These are phyloP conservation scores for Pseudogymnoascus sp. DNA, from an alignment of 2,329 filamentous ascomycete species.

Conservation along the genomic window DNA sequence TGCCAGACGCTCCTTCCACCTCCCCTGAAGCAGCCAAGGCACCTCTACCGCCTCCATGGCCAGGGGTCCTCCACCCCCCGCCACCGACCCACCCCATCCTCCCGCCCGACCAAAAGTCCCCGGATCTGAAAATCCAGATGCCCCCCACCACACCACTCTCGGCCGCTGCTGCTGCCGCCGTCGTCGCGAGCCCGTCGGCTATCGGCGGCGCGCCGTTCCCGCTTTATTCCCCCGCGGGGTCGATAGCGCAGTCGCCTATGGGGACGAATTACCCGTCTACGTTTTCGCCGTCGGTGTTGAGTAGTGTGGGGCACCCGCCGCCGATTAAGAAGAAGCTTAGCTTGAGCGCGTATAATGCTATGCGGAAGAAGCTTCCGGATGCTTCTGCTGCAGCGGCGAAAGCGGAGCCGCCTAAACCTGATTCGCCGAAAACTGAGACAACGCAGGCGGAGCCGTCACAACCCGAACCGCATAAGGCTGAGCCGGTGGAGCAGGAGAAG, in stretches of 20 bases:
- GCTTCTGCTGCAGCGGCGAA: not conserved
- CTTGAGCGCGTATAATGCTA: constrained; percentile 57
- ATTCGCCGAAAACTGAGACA: not conserved
- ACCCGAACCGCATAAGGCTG: not conserved
- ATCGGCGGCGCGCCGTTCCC: constrained; percentile 23
- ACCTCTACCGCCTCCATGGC: constrained; percentile 25
- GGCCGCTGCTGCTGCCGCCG: constrained; percentile 31
- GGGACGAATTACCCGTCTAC: constrained; percentile 36
- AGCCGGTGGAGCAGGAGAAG: not conserved
- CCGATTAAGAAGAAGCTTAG: constrained; percentile 62
- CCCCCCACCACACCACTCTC: constrained; percentile 47
- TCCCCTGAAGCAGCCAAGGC: constrained; percentile 24
- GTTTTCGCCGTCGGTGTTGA: constrained; percentile 37
- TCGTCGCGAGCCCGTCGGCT: constrained; percentile 10
- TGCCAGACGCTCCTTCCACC: constrained; percentile 22
- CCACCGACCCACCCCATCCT: not conserved
- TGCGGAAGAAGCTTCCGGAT: constrained; percentile 32
- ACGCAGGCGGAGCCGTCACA: not conserved
- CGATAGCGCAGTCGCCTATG: constrained; percentile 45
- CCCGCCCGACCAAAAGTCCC: constrained; percentile 15
- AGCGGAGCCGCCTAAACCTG: constrained; percentile 14
- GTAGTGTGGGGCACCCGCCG: constrained; percentile 44
- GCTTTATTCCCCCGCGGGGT: constrained; percentile 36
- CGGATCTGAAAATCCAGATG: constrained; percentile 41
- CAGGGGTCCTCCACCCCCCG: constrained; percentile 12